Evolutionary conservation across 164 flowering plant species (phyloP).

Genomic region (Warburgia ugandensis): DNA sequence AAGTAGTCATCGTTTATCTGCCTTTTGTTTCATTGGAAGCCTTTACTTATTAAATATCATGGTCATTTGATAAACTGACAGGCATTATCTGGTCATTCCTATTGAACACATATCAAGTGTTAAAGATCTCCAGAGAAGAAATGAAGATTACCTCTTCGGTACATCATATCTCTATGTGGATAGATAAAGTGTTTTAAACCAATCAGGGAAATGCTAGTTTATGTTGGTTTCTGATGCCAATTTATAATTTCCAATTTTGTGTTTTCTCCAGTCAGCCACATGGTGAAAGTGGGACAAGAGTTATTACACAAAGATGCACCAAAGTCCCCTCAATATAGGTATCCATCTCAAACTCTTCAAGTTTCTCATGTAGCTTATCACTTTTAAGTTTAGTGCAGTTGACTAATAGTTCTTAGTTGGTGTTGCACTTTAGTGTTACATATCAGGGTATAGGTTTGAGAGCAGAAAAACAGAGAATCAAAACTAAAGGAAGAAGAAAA

Average conservation of each 20-base stretch:
- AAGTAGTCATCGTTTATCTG: too few species aligned
- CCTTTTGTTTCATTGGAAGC: background rate
- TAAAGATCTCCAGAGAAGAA: constrained; percentile 50
- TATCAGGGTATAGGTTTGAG: too few species aligned
- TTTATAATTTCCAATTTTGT: background rate
- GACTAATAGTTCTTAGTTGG: too few species aligned
- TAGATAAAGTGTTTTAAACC: too few species aligned
- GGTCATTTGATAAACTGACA: constrained; percentile 12
- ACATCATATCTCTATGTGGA: background rate
- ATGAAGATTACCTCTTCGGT: constrained; percentile 63
- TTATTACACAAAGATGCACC: constrained; percentile 3
- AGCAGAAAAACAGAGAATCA: too few species aligned
- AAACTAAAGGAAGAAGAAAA: too few species aligned
- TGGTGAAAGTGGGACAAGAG: background rate
- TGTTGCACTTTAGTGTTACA: too few species aligned
- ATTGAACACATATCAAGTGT: constrained; percentile 71
- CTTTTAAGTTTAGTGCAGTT: too few species aligned
- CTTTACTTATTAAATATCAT: background rate
- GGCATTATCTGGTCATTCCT: constrained; percentile 89
- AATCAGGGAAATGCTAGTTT: too few species aligned
- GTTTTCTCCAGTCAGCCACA: constrained; percentile 1
- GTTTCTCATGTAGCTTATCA: too few species aligned
- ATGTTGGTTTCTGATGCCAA: too few species aligned
- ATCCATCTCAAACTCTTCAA: too few species aligned
- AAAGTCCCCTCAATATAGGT: background rate